Conservation (phyloP, 108 stramenopile genomes). For the Skeletonema costatum region DNA sequence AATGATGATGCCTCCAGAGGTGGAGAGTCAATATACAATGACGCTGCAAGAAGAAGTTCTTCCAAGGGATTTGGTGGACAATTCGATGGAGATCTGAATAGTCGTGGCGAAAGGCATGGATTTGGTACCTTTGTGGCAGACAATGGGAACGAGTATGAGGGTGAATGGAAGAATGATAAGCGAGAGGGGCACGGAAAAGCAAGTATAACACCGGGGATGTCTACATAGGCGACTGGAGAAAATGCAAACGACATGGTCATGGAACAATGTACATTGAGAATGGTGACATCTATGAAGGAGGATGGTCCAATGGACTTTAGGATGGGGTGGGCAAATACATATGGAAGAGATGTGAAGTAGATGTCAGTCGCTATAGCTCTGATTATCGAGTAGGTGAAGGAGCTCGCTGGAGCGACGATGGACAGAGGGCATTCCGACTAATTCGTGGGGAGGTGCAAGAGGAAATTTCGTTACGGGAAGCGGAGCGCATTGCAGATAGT, state of each 20-base stretch:
- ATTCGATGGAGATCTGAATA: conserved; percentile 46
- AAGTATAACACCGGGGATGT: conserved; percentile 37
- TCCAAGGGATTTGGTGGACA: conserved; percentile 38
- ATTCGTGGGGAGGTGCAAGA: conserved; percentile 49
- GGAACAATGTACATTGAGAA: conserved; percentile 51
- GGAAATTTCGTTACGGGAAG: conserved; percentile 39
- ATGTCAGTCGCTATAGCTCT: conserved; percentile 45
- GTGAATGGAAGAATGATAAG: conserved; percentile 49
- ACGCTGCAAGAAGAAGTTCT: conserved; percentile 13
- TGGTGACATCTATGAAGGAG: conserved; percentile 52
- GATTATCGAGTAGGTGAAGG: conserved; percentile 56
- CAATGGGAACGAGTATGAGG: conserved; percentile 50
- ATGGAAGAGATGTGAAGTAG: conserved; percentile 56
- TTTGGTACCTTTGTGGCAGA: conserved; percentile 45
- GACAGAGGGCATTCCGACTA: conserved; percentile 42
- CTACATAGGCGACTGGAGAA: conserved; percentile 42
- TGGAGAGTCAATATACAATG: conserved; percentile 38
- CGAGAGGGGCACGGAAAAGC: conserved; percentile 45
- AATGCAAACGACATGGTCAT: conserved; percentile 41
- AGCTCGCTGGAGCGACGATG: conserved; percentile 52
- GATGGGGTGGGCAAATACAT: conserved; percentile 51
- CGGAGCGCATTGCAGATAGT: conserved; percentile 34
- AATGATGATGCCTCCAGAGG: conserved; percentile 32
- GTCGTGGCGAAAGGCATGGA: conserved; percentile 45
- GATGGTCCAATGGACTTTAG: conserved; percentile 45